Evolutionary conservation across 2,329 filamentous ascomycete species (phyloP).

Genomic region (Pseudophaeomoniella oleicola): DNA sequence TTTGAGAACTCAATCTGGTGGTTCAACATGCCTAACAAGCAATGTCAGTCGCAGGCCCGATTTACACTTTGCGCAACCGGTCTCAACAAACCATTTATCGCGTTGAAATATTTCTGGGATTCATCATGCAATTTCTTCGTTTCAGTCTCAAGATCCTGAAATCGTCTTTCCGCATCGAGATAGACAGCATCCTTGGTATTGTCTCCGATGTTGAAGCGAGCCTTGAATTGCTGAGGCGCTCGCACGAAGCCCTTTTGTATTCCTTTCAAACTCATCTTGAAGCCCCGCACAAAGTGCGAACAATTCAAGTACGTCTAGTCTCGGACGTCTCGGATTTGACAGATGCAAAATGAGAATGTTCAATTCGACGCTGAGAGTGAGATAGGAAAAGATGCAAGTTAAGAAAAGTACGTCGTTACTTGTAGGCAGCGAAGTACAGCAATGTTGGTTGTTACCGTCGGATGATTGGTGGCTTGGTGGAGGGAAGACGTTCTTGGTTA

Average conservation of each 20-base stretch:
- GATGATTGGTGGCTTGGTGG: too few species aligned
- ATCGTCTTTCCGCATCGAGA: constrained; percentile 83
- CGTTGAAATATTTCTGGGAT: constrained; percentile 91
- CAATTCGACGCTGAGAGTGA: too few species aligned
- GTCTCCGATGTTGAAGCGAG: constrained; percentile 89
- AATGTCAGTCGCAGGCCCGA: too few species aligned
- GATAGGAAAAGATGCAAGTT: too few species aligned
- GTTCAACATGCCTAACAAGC: constrained; percentile 78
- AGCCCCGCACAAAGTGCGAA: constrained; percentile 1
- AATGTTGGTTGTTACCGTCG: too few species aligned
- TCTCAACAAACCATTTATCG: constrained; percentile 90
- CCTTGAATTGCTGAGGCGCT: constrained; percentile 83
- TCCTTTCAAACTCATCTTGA: constrained; percentile 86
- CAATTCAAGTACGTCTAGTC: too few species aligned
- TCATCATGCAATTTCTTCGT: constrained; percentile 96
- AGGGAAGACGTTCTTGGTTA: too few species aligned
- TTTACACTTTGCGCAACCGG: constrained; percentile 10
- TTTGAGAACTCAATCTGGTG: constrained; percentile 98
- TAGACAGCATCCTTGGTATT: constrained; percentile 92
- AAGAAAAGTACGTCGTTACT: too few species aligned
- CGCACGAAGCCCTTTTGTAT: constrained; percentile 80
- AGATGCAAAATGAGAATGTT: too few species aligned
- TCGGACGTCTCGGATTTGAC: too few species aligned
- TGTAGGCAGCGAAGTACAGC: too few species aligned
- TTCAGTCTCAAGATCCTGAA: constrained; percentile 84